These are phyloP conservation scores for Pelargonium nanum DNA, from an alignment of 345 rosid species.

Conservation along the genomic window DNA sequence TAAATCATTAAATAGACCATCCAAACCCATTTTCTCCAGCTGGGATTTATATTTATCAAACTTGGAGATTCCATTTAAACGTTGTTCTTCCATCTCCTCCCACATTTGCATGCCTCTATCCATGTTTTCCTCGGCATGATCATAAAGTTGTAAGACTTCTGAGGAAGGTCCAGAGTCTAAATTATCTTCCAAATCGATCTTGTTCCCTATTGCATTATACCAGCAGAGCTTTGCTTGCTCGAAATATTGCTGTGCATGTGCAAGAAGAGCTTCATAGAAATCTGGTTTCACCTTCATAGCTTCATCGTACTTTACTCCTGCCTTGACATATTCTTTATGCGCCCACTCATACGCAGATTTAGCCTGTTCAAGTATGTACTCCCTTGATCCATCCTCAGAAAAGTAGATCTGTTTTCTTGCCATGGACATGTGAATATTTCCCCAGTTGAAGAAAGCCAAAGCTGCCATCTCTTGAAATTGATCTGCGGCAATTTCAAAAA, in stretches of 20 bases:
- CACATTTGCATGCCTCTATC: constrained; percentile 94
- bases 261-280: constrained; percentile 86
- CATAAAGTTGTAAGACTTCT: constrained; percentile 75
- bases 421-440: constrained; percentile 82
- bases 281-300: constrained; percentile 76
- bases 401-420: constrained; percentile 65
- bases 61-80: constrained; percentile 79
- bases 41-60: constrained; percentile 47
- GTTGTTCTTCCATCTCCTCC: constrained; percentile 92
- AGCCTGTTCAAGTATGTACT: constrained; percentile 39
- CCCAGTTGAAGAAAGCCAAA: constrained; percentile 91
- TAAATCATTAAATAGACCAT: constrained; percentile 43
- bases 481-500: constrained; percentile 75
- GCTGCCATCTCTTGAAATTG: constrained; percentile 99
- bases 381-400: constrained; percentile 60
- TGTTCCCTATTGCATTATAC: constrained; percentile 69
- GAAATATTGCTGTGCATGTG: constrained; percentile 91
- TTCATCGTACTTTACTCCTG: constrained; percentile 67
- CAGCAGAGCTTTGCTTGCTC: constrained; percentile 96
- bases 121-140: constrained; percentile 97
- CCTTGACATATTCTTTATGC: constrained; percentile 52
- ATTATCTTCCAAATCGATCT: constrained; percentile 39
- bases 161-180: constrained; percentile 43
- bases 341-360: constrained; percentile 71
- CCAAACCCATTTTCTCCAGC: constrained; percentile 62